These are phyloP conservation scores for Furcasterigmium sp. DNA, from an alignment of 2,329 filamentous ascomycete genomes.

Conservation along the genomic window DNA sequence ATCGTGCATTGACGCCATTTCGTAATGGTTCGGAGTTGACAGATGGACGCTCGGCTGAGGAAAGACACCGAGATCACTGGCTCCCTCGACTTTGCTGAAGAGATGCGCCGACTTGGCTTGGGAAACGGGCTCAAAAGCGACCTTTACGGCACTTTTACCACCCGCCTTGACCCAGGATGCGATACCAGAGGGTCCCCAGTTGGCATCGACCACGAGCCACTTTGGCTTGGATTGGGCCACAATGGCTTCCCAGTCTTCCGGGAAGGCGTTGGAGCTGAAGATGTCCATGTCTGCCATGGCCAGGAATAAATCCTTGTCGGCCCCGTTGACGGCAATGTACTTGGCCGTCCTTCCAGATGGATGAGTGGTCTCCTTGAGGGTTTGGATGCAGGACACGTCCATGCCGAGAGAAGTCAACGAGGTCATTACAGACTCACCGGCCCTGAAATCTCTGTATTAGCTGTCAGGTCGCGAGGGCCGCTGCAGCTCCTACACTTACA, in stretches of 20 bases:
- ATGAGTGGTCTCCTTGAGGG: constrained; percentile 40
- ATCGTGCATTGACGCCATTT: too few relatives aligned
- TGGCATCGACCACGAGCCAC: constrained; percentile 82
- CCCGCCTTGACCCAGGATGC: constrained; percentile 60
- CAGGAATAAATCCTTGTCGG: constrained; percentile 75
- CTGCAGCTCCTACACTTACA: too few relatives aligned
- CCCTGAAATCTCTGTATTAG: constrained; percentile 30
- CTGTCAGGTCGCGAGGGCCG: constrained; percentile 42
- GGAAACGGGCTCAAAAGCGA: constrained; percentile 88
- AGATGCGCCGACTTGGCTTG: constrained; percentile 68
- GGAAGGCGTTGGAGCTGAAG: constrained; percentile 52
- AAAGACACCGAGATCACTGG: constrained; percentile 44
- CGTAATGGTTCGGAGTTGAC: too few relatives aligned
- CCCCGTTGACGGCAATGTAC: constrained; percentile 86
- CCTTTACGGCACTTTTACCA: constrained; percentile 46
- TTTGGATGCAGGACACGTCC: constrained; percentile 56
- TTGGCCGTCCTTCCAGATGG: constrained; percentile 70
- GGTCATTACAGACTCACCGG: constrained; percentile 67
- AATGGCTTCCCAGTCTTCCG: constrained; percentile 54
- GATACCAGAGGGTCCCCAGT: constrained; percentile 69
- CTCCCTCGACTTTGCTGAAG: constrained; percentile 44
- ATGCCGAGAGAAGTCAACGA: constrained; percentile 61
- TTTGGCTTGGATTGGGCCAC: constrained; percentile 54
- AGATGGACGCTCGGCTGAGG: constrained; percentile 64
- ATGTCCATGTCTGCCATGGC: constrained; percentile 97